Evolutionary conservation across 2,329 filamentous ascomycete species (phyloP).

Genomic region (Nothopassalora personata): DNA sequence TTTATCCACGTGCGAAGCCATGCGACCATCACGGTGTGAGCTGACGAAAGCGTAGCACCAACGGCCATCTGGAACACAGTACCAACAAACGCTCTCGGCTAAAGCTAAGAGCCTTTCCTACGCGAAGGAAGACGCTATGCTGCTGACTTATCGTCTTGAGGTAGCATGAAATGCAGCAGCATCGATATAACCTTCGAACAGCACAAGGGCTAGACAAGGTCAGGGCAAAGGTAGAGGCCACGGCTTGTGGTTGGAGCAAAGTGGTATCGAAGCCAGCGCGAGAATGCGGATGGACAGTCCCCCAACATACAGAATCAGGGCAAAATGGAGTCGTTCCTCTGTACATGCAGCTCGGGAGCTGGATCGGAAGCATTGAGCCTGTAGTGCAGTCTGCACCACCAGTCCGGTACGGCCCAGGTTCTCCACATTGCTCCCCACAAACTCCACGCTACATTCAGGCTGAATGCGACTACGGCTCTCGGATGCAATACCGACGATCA

Average conservation of each 20-base stretch:
- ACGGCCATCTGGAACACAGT: not conserved
- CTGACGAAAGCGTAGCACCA: not conserved
- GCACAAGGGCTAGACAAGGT: not conserved
- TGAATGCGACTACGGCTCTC: not conserved
- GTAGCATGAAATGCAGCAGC: not conserved
- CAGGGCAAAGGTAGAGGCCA: not conserved
- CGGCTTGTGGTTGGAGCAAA: not conserved
- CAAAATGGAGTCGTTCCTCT: not conserved
- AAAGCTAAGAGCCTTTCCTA: not conserved
- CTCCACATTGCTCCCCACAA: not conserved
- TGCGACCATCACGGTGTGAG: not conserved
- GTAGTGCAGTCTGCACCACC: not conserved
- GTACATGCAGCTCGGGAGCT: not conserved
- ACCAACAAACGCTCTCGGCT: not conserved
- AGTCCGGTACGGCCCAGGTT: not conserved
- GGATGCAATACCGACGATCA: not conserved
- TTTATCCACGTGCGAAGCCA: not conserved
- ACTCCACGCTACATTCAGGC: not conserved
- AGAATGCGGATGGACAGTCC: not conserved
- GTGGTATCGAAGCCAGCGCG: not conserved
- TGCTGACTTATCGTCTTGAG: not conserved
- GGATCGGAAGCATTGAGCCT: not conserved
- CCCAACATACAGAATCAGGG: not conserved
- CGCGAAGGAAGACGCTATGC: not conserved
- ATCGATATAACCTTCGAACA: not conserved